Conservation (phyloP, 1,284 basidiomycete genomes). For the Abortiporus biennis region DNA sequence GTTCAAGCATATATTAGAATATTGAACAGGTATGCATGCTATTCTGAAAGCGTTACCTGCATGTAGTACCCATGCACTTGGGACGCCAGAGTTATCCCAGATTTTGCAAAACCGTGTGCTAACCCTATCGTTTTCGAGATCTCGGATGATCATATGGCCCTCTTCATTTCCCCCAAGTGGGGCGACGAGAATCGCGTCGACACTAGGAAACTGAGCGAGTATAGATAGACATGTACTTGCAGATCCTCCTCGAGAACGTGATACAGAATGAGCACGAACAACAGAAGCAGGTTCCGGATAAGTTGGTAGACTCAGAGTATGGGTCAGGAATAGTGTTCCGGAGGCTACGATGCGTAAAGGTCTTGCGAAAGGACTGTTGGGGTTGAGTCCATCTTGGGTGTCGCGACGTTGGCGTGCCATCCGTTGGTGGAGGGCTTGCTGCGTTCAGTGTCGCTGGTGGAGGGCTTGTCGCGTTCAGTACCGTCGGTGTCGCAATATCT, state of each 20-base stretch:
- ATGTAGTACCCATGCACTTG: slow-evolving; percentile 76
- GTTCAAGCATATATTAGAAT: too few species aligned
- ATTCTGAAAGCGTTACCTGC: slow-evolving; percentile 39
- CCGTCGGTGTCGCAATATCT: too few species aligned
- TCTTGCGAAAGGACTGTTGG: slow-evolving; percentile 14
- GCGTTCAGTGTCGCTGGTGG: too few species aligned
- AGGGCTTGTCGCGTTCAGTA: too few species aligned
- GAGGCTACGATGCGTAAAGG: slow-evolving; percentile 70
- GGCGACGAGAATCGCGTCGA: slow-evolving; percentile 67
- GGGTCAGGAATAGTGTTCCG: slow-evolving; percentile 72
- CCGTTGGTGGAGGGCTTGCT: too few species aligned
- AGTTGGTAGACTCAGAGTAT: slow-evolving; percentile 54
- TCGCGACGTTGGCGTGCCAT: slow-evolving; percentile 29
- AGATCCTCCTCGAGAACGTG: slow-evolving; percentile 60
- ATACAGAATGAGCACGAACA: slow-evolving; percentile 64
- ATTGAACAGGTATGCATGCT: background rate
- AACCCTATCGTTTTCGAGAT: slow-evolving; percentile 63
- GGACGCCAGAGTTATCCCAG: slow-evolving; percentile 64
- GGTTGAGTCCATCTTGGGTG: slow-evolving; percentile 18
- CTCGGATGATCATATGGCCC: slow-evolving; percentile 51
- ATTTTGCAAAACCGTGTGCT: slow-evolving; percentile 69
- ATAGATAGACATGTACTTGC: slow-evolving; percentile 66
- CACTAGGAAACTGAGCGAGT: slow-evolving; percentile 60
- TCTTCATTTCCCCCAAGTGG: slow-evolving; percentile 68
- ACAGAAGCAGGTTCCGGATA: slow-evolving; percentile 55